Percentiles rank a stretch among this genome's conserved stretches.
phyloP scores from a whole-genome alignment of 108 stramenopile species.

The Skeletonema grethae region DNA sequence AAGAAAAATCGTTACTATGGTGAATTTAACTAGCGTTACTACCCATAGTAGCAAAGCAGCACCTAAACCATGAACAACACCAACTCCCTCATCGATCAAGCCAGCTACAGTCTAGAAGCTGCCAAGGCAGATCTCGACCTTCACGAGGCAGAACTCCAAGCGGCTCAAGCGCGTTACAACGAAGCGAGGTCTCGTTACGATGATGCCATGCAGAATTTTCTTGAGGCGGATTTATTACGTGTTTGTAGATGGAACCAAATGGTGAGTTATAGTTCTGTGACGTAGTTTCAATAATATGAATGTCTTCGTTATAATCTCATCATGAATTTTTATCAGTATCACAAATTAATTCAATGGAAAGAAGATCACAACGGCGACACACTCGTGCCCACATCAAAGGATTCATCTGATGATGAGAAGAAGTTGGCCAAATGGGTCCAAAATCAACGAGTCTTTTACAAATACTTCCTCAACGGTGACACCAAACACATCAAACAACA shows the following conservation, averaged over 20 bases:
- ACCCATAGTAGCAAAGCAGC: too few species aligned
- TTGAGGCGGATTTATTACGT: background rate
- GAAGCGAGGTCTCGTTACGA: background rate
- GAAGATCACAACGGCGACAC: constrained; percentile 3
- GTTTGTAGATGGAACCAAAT: constrained; percentile 7
- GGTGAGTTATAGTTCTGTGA: background rate
- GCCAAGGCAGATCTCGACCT: constrained; percentile 1
- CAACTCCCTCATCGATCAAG: background rate
- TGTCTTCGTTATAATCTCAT: too few species aligned
- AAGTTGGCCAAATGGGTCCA: constrained; percentile 26
- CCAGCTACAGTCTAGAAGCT: background rate
- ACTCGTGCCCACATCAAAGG: constrained; percentile 11
- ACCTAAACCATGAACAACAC: background rate
- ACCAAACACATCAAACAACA: constrained; percentile 30
- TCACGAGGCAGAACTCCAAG: background rate
- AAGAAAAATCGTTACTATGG: too few species aligned
- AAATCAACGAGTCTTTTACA: constrained; percentile 25
- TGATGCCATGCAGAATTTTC: constrained; percentile 1
- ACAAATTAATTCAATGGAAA: constrained; percentile 1
- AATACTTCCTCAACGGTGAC: constrained; percentile 30
- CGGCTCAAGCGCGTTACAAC: background rate
- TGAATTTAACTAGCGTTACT: too few species aligned
- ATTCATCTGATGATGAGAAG: constrained; percentile 12
- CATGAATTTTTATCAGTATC: background rate
- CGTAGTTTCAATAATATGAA: too few species aligned